Base-by-base conservation (phyloP, 1,284 basidiomycete species). In the Ganoderma boninense region DNA sequence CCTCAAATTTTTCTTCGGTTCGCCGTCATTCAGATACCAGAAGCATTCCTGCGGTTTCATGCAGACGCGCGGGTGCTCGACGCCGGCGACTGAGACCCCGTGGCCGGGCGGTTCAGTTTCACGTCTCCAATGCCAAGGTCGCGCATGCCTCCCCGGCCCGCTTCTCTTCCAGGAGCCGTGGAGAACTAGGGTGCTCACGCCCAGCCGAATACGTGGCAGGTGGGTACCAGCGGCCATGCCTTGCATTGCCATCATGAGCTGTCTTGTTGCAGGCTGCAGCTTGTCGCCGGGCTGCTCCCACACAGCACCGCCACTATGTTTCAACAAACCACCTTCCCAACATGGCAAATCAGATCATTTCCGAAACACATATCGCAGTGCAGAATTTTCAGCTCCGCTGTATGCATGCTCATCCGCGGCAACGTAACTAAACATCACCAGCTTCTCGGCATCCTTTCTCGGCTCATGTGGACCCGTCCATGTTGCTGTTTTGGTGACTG, bases 231-330 rank as follows among this genome's bases (percentile, higher is more conserved):
- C 14, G 23, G 10, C 23, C 49, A 52, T 52, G 49, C 49, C 23
- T 13, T 2, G 49, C 23, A 46, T 46, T 6, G 20, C 23, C 49
- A 14, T 52, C n/a, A 52, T 26, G 13, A 52, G 23, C 13, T 32
- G 29, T 32, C 49, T 23, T 18, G n/a, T n/a, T n/a, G n/a, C n/a
- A n/a, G n/a, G 16, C 14, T 20, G 44, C 44, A 46, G 18, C 44
- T 52, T 52, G 49, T 52, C 13, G 49, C 49, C 26, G 26, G 29
- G 32, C 29, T 13, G 18, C 32, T 29, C 35, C 35, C 57, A n/a
- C 57, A 60, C 57, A 60, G 35, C 57, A 60, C 57, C 35, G 57
- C 57, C 57, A 60, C 57, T 32, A 60, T 60, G 32, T 40, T 60
- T 35, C 35, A 60, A n/a, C 35, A 60, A 60, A 35, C 57, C 35